Conservation (phyloP, 192 early-diverging fungal genomes). For the Coemansia sp. region DNA sequence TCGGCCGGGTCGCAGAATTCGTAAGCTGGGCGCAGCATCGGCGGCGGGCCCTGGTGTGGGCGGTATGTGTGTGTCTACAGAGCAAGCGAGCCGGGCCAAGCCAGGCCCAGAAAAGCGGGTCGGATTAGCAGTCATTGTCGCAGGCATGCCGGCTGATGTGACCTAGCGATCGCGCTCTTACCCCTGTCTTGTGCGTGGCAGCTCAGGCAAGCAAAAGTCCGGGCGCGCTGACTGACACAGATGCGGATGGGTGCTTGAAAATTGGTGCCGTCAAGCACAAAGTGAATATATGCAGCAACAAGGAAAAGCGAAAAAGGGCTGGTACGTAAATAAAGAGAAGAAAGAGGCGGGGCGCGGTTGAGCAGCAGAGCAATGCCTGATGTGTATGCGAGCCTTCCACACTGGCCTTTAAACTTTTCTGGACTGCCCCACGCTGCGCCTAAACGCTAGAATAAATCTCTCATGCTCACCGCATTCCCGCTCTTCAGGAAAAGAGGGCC, state of each 20-base stretch:
- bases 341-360: slow-evolving; percentile 10
- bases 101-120: slow-evolving; percentile 5
- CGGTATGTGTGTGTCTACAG: slow-evolving; percentile 5
- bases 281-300: slow-evolving; percentile 1
- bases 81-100: too few species aligned
- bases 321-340: background rate
- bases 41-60: background rate
- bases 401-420: slow-evolving; percentile 29
- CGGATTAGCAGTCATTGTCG: slow-evolving; percentile 9
- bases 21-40: slow-evolving; percentile 51
- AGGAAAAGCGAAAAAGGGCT: slow-evolving; percentile 5
- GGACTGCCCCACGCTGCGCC: background rate
- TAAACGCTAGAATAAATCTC: background rate
- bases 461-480: slow-evolving; percentile 2
- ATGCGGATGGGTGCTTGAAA: background rate
- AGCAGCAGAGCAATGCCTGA: slow-evolving; percentile 1
- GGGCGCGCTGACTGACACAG: background rate
- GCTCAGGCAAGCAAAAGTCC: background rate
- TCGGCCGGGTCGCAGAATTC: slow-evolving; percentile 53
- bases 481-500: slow-evolving; percentile 9
- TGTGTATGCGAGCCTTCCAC: background rate
- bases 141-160: background rate
- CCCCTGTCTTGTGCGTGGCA: background rate
- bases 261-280: background rate
- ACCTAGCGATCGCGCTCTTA: slow-evolving; percentile 10